Evolutionary conservation across 148 eudicot genomes (phyloP), one percentile per base, ranked within the genome.

Genomic region (Rhododendron molle): DNA sequence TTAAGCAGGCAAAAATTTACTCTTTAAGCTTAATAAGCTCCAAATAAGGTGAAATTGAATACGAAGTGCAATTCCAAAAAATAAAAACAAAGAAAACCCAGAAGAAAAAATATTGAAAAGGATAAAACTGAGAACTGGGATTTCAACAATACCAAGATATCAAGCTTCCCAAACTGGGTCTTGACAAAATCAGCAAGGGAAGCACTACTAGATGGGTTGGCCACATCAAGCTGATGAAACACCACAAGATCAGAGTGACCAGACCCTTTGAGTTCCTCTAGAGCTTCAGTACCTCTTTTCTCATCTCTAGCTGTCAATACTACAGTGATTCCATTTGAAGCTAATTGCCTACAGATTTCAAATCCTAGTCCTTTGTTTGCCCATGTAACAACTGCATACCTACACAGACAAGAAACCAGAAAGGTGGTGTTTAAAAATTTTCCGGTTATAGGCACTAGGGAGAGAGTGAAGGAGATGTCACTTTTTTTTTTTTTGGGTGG

Each of bases 151-250:
- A 62, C 71, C 71, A 62, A n/a, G 71, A 62, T 62, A 62, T 62
- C 71, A 62, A 62, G 71, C 30, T 21, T 62, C 30, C 71, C 71
- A 76, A 87, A 87, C 5, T 80, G 78, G 30, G 73, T 72, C 26
- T 87, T 84, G 84, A 89, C 30, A 28, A 89, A 89, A n/a, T 80
- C 69, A 16, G 85, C 82, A 44, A 89, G 71, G 15, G 84, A 78
- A 71, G 76, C 74, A 82, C 86, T 40, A 47, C 86, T 90, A 38
- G 85, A 38, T 1, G 87, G 62, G 23, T 89, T 80, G 2, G 62
- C 15, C 15, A 89, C 85, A 83, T 89, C 89, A 44, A 87, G 88
- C 62, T 73, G 85, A 85, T 85, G 90, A 74, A 84, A 90, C 12
- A 76, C 32, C 38, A 90, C 78, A 60, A 4, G 26, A 43, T 80